Evolutionary conservation across 495 filamentous ascomycete genomes (phyloP).

Genomic region (Pseudotulostoma volvatum): DNA sequence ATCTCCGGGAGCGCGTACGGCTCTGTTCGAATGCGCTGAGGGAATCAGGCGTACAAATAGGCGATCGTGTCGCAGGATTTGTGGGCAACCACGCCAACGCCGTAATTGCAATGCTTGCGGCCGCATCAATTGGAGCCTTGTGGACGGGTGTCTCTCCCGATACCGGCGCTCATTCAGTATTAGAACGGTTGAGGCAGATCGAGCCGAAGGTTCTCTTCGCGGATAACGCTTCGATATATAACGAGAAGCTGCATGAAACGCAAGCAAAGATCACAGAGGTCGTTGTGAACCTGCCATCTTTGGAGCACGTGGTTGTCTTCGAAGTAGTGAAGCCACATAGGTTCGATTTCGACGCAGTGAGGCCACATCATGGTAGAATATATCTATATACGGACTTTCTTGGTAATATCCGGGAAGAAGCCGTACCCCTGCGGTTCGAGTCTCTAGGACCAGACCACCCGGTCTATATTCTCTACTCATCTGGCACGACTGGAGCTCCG

Average conservation of each 20-base stretch:
- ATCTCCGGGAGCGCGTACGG: conserved; percentile 62
- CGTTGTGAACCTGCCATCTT: conserved; percentile 39
- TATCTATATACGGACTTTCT: conserved; percentile 36
- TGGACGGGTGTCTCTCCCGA: conserved; percentile 85
- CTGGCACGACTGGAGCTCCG: conserved; percentile 75
- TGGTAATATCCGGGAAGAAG: conserved; percentile 20
- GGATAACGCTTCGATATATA: conserved; percentile 77
- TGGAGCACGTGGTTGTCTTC: conserved; percentile 56
- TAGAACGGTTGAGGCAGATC: conserved; percentile 73
- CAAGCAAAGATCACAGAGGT: conserved; percentile 58
- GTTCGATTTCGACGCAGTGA: conserved; percentile 32
- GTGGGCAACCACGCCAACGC: conserved; percentile 76
- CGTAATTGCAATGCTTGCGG: conserved; percentile 71
- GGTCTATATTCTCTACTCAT: conserved; percentile 77
- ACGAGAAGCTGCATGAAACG: conserved; percentile 64
- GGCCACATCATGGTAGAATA: conserved; percentile 31
- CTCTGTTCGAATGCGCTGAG: conserved; percentile 54
- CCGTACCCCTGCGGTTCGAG: conserved; percentile 42
- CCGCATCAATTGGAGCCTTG: conserved; percentile 64
- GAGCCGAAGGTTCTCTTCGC: conserved; percentile 65
- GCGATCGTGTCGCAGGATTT: conserved; percentile 68
- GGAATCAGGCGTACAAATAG: conserved; percentile 41
- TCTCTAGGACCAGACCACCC: conserved; percentile 70
- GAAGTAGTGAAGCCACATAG: conserved; percentile 36
- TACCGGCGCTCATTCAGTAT: conserved; percentile 60